Base-by-base conservation (phyloP, 768 basidiomycete species). In the Tylopilus intermedius region DNA sequence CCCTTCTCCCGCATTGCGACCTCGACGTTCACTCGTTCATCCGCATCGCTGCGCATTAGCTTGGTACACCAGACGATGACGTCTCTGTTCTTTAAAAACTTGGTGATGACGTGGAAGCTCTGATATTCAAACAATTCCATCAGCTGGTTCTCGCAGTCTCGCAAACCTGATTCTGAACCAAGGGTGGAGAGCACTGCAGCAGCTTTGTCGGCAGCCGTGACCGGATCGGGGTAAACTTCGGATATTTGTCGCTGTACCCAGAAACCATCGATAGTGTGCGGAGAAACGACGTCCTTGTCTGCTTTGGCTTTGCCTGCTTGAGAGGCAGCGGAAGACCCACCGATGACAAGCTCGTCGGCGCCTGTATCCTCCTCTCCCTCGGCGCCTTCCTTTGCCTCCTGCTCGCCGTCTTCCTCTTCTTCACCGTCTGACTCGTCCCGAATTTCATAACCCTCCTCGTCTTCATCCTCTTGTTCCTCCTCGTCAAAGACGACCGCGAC, bases 1-100 rank as follows among this genome's bases (percentile, higher is more conserved):
- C 91, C 93, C 71, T 91, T 95, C 74, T 98, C 95, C 42, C 95
- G 79, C 96, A 99, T 99, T 0, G 92, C 92, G 4, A 98, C 95
- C 71, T 98, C 95, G 37, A 96, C 82, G 63, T 97, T 91, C 40
- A 94, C 82, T 43, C 88, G 81, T 67, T 92, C 91, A 42, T 97
- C 88, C 0, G 89, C 89, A 60, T 87, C 84, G 49, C 86, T 88
- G 24, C 95, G 82, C 71, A 92, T 89, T 46, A 97, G 80, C 71
- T 94, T 94, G 44, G 96, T 99, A 62, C 93, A 96, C 96, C 96
- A 99, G 0, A 97, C 93, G 45, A 98, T 77, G 53, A 92, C 88
- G 47, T 99, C 96, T 50, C 94, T 83, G 74, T 98, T 98, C 71
- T 94, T 93, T 66, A 95, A 80, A 64, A 98, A 88, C 54, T 84